These are phyloP conservation scores for Hirsutella minnesotensis DNA, from an alignment of 2,329 filamentous ascomycete species.

Conservation along the genomic window DNA sequence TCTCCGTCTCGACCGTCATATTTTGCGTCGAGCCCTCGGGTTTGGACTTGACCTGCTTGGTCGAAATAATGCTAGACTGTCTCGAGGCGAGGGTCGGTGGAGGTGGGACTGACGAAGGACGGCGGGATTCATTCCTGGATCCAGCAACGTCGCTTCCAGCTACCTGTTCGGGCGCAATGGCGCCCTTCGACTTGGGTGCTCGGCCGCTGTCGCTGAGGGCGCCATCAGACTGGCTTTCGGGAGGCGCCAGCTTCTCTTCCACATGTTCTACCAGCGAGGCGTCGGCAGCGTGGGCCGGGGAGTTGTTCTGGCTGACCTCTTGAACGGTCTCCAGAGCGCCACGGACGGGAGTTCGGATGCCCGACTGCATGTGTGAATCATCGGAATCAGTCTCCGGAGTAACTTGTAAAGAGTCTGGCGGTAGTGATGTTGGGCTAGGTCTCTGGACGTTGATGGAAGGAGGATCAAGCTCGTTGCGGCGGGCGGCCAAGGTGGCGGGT, in stretches of 20 bases:
- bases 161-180: constrained; percentile 36
- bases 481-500: constrained; percentile 29
- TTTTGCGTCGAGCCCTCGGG: constrained; percentile 69
- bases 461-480: constrained; percentile 36
- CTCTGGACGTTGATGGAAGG: constrained; percentile 42
- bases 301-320: constrained; percentile 70
- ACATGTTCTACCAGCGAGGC: constrained; percentile 36
- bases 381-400: constrained; percentile 41
- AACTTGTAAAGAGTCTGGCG: constrained; percentile 22
- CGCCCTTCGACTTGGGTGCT: constrained; percentile 34
- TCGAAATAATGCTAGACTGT: constrained; percentile 53
- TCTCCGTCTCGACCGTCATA: constrained; percentile 98
- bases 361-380: constrained; percentile 33
- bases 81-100: constrained; percentile 40
- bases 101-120: constrained; percentile 36
- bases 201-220: constrained; percentile 25
- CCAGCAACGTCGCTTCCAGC: constrained; percentile 57
- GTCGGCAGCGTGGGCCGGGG: constrained; percentile 41
- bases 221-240: constrained; percentile 29
- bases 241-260: constrained; percentile 33
- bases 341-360: constrained; percentile 46
- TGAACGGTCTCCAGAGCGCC: constrained; percentile 80
- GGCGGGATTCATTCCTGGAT: constrained; percentile 27
- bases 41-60: constrained; percentile 59
- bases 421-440: constrained; percentile 33